These are phyloP conservation scores for Fraxinus floribunda DNA, from an alignment of 305 asterid species.

Conservation along the genomic window DNA sequence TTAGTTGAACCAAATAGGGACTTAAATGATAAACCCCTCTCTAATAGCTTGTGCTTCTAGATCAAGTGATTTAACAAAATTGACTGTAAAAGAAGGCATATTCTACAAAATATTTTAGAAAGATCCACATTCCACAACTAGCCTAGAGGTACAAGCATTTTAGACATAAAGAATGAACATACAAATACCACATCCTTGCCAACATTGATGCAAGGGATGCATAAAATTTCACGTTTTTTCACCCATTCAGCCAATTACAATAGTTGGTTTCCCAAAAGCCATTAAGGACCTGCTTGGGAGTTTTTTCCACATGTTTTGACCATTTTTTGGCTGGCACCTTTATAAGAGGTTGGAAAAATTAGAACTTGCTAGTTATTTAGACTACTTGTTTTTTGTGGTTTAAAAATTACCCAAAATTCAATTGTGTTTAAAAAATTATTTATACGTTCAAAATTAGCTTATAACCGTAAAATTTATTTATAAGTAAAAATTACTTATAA, in stretches of 20 bases:
- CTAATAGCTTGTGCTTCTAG: background rate
- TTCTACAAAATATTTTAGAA: background rate
- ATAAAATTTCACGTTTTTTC: background rate
- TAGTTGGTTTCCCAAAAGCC: background rate
- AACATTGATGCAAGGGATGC: background rate
- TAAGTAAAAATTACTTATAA: too few relatives aligned
- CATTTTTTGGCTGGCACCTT: background rate
- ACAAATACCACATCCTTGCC: background rate
- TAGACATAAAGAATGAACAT: background rate
- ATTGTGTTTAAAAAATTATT: too few relatives aligned
- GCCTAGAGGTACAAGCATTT: background rate
- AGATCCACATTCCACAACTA: background rate
- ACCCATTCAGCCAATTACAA: background rate
- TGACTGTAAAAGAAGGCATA: background rate
- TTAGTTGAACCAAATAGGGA: background rate
- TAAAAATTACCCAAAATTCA: background rate
- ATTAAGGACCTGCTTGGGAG: background rate
- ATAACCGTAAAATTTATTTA: too few relatives aligned
- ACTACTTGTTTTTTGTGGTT: background rate
- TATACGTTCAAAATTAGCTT: too few relatives aligned
- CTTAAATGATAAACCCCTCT: background rate
- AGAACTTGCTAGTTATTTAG: background rate
- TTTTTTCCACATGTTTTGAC: background rate
- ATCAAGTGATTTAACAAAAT: background rate
- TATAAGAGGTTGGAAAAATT: background rate